Evolutionary conservation across 2,329 filamentous ascomycete genomes (phyloP).

Genomic region (Rhynchosporium agropyri): DNA sequence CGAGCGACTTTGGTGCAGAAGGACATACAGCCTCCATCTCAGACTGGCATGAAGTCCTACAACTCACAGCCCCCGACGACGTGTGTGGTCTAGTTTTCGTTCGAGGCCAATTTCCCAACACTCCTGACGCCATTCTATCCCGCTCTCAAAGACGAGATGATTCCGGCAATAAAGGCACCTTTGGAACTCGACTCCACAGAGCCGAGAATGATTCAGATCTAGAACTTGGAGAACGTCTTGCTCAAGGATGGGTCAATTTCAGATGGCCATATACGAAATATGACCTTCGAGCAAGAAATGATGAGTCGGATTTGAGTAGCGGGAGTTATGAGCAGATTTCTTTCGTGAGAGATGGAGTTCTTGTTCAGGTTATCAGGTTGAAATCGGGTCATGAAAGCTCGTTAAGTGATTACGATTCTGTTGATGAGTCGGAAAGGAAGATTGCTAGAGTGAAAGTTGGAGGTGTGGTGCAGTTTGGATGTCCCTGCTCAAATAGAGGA

Average conservation of each 20-base stretch:
- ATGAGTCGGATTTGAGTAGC: conserved; percentile 13
- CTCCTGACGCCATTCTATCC: conserved; percentile 30
- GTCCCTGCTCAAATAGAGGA: conserved; percentile 30
- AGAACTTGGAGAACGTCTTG: conserved; percentile 26
- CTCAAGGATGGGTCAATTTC: conserved; percentile 31
- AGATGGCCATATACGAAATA: conserved; percentile 33
- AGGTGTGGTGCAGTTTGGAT: conserved; percentile 31
- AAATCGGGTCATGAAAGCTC: conserved; percentile 29
- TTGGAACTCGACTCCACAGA: conserved; percentile 23
- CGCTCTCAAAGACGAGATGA: conserved; percentile 29
- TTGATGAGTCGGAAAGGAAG: conserved; percentile 18
- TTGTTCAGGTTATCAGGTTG: conserved; percentile 30
- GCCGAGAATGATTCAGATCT: conserved; percentile 20
- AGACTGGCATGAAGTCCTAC: conserved; percentile 33
- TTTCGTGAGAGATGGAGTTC: conserved; percentile 27
- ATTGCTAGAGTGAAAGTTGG: conserved; percentile 22
- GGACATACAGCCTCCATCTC: conserved; percentile 32
- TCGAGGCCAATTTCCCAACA: conserved; percentile 28
- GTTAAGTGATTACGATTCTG: conserved; percentile 26
- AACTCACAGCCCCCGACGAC: conserved; percentile 32
- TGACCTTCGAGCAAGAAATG: conserved; percentile 22
- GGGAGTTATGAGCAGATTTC: conserved; percentile 30
- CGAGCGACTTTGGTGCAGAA: conserved; percentile 30
- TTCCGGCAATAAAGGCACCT: conserved; percentile 29
- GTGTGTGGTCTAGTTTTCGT: conserved; percentile 31